These are phyloP conservation scores for Sphagnum magellanicum DNA, from an alignment of 228 moss, liverwort and hornwort species.

Conservation along the genomic window DNA sequence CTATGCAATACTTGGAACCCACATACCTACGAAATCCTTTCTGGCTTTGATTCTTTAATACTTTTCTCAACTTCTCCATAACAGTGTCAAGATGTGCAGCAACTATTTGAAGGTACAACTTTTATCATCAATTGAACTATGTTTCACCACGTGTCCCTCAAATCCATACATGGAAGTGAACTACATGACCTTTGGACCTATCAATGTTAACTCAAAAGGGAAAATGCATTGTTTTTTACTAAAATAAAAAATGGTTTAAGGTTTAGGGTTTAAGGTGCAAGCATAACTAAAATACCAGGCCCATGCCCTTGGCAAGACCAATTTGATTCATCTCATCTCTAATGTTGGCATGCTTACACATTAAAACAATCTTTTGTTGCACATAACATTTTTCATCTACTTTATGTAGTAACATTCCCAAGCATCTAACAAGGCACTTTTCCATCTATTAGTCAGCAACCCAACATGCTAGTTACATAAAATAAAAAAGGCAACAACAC, in stretches of 20 bases:
- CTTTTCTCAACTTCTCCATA: conserved; percentile 78
- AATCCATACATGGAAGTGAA: too few relatives aligned
- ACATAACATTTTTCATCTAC: conserved; percentile 78
- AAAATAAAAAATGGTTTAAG: conserved; percentile 6
- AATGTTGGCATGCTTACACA: conserved; percentile 79
- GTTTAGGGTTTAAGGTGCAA: background rate
- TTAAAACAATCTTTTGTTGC: conserved; percentile 67
- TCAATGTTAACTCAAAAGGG: background rate
- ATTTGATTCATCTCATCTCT: conserved; percentile 69
- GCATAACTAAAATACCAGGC: conserved; percentile 40
- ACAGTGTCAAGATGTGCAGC: conserved; percentile 96
- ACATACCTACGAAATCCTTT: conserved; percentile 77
- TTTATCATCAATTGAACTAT: too few relatives aligned
- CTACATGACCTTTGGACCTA: too few relatives aligned
- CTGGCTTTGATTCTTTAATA: conserved; percentile 67
- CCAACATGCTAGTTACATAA: too few relatives aligned
- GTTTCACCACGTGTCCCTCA: too few relatives aligned
- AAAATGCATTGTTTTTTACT: conserved; percentile 4
- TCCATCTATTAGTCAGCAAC: too few relatives aligned
- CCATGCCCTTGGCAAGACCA: conserved; percentile 89
- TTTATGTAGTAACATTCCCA: conserved; percentile 84
- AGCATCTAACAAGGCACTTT: conserved; percentile 39
- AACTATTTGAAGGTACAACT: conserved; percentile 56
- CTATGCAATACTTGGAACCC: background rate
- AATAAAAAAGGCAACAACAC: too few relatives aligned